Conservation (phyloP, 139 green algal genomes). For the Pleodorina starrii region DNA sequence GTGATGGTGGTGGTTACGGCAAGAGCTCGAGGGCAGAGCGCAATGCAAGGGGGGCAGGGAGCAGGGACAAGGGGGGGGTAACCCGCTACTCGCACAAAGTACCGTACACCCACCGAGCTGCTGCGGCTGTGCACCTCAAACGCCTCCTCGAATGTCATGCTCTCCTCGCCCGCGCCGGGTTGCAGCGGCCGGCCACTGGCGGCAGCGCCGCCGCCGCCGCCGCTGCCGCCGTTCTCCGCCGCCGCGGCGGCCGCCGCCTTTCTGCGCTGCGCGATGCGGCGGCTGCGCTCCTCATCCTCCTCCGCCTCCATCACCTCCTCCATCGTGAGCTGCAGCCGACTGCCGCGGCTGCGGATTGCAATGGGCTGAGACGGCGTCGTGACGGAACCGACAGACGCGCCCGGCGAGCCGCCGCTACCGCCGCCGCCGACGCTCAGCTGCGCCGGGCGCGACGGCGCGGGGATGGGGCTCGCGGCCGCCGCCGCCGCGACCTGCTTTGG, state of each 20-base stretch:
- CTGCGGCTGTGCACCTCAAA: conserved; percentile 37
- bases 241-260: not conserved
- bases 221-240: not conserved
- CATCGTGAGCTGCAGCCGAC: conserved; percentile 44
- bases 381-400: not conserved
- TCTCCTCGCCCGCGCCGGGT: not conserved
- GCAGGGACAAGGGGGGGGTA: no score
- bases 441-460: not conserved
- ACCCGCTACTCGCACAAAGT: no score
- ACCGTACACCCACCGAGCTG: conserved; percentile 40
- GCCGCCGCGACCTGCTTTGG: not conserved
- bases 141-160: conserved; percentile 46
- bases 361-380: conserved; percentile 30
- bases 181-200: conserved; percentile 6
- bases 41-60: no score
- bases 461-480: not conserved
- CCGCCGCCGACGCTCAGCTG: not conserved
- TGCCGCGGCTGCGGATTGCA: conserved; percentile 33
- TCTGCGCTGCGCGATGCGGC: not conserved
- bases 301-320: conserved; percentile 39
- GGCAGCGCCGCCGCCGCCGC: not conserved
- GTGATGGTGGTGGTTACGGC: no score
- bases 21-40: no score
- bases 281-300: conserved; percentile 38
- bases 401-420: not conserved